phyloP scores from a whole-genome alignment of 1,284 basidiomycete species.

The Polyporus tsugae region DNA sequence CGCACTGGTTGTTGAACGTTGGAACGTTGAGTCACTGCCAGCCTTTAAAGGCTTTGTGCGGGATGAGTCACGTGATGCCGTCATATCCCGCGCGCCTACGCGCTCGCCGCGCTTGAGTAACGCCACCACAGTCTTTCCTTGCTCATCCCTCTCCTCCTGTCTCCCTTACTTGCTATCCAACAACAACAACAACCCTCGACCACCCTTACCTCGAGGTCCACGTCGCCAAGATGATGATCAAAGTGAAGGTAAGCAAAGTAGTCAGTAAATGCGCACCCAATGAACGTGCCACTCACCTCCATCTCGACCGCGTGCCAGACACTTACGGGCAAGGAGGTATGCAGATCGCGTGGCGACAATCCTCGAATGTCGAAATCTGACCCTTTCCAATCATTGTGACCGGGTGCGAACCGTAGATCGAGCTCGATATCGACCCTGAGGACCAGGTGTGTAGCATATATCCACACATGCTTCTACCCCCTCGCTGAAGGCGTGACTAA shows the following conservation, averaged over 20 bases:
- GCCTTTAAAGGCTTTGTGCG: too few species aligned
- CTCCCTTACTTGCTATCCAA: not conserved
- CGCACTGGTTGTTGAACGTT: too few species aligned
- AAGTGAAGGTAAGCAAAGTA: slow-evolving; percentile 71
- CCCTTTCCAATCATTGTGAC: slow-evolving; percentile 7
- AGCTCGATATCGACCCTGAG: slow-evolving; percentile 94
- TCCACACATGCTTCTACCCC: not conserved
- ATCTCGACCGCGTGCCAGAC: slow-evolving; percentile 60
- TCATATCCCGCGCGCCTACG: not conserved
- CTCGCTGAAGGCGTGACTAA: not conserved
- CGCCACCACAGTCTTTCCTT: not conserved
- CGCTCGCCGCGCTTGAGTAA: not conserved
- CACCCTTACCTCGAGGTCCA: not conserved
- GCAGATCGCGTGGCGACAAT: slow-evolving; percentile 31
- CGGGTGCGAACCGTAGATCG: slow-evolving; percentile 66
- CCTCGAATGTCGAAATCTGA: not conserved
- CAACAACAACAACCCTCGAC: not conserved
- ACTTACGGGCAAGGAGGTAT: slow-evolving; percentile 91
- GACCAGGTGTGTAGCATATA: slow-evolving; percentile 72
- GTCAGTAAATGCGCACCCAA: not conserved
- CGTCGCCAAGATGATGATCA: slow-evolving; percentile 70
- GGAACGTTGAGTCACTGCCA: too few species aligned
- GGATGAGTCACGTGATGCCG: not conserved
- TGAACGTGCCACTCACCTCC: slow-evolving; percentile 18
- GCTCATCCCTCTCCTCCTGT: not conserved